A percentile compares a stretch with the other conserved stretches of the same genome.
Conservation (phyloP, 352 stramenopile species). For the Globisporangium heterothallicum region DNA sequence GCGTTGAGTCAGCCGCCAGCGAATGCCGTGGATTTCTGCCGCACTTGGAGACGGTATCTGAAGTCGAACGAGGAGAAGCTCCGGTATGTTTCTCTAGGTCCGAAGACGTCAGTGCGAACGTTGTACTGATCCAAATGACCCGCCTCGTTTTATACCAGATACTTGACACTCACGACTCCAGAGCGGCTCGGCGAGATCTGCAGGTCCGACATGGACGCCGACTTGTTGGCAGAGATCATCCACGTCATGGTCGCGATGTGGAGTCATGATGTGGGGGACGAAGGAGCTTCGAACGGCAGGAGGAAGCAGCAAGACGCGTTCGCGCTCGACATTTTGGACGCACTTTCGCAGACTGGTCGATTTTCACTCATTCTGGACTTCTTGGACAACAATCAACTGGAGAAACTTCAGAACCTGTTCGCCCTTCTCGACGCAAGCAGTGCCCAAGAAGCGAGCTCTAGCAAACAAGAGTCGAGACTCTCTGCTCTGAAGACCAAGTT, state of each 20-base stretch:
- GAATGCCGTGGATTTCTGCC: conserved; percentile 55
- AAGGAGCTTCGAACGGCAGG: not conserved
- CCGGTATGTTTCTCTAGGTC: conserved; percentile 13
- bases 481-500: conserved; percentile 9
- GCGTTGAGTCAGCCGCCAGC: conserved; percentile 27
- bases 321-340: conserved; percentile 27
- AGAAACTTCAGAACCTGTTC: conserved; percentile 35
- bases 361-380: conserved; percentile 69
- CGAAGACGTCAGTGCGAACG: too few relatives aligned
- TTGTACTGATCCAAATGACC: too few relatives aligned
- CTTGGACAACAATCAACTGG: conserved; percentile 59
- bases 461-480: not conserved
- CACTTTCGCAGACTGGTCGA: conserved; percentile 37
- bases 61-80: conserved; percentile 50
- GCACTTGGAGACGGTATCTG: conserved; percentile 67
- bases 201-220: conserved; percentile 60
- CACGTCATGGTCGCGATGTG: conserved; percentile 35
- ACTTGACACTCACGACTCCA: conserved; percentile 53
- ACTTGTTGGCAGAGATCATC: conserved; percentile 67
- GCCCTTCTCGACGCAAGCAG: conserved; percentile 7
- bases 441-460: not conserved
- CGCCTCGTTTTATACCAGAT: too few relatives aligned
- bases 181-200: conserved; percentile 47
- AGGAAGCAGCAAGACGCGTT: conserved; percentile 23
- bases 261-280: conserved; percentile 10